A percentile compares a stretch with the other conserved stretches of the same genome.
These are phyloP conservation scores for Calonectria crousiana DNA, from an alignment of 2,329 filamentous ascomycete genomes.

Conservation along the genomic window DNA sequence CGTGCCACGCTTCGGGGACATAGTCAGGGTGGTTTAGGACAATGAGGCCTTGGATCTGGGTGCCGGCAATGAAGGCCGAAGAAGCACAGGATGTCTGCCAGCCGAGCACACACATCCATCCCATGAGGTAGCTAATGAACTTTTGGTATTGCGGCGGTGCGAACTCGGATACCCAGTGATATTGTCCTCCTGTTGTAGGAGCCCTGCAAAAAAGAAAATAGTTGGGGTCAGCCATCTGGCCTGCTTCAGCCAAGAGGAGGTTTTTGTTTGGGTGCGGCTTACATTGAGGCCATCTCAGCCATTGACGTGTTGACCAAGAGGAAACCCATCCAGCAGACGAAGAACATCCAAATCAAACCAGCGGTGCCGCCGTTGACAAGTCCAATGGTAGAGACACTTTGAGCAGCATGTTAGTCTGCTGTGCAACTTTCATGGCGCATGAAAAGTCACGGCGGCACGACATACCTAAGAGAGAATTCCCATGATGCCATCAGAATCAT, in stretches of 20 bases:
- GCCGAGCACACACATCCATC: slow-evolving; percentile 59
- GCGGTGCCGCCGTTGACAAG: slow-evolving; percentile 58
- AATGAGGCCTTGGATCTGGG: slow-evolving; percentile 58
- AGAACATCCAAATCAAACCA: slow-evolving; percentile 60
- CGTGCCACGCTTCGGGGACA: slow-evolving; percentile 33
- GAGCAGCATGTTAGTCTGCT: background rate
- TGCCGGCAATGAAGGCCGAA: slow-evolving; percentile 56
- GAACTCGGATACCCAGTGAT: slow-evolving; percentile 70
- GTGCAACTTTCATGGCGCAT: rapidly evolving
- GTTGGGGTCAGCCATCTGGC: background rate
- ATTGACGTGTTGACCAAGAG: slow-evolving; percentile 55
- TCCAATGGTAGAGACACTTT: slow-evolving; percentile 37
- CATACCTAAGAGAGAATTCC: slow-evolving; percentile 55
- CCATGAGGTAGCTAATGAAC: slow-evolving; percentile 64
- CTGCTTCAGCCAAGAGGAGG: background rate
- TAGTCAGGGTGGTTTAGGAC: slow-evolving; percentile 46
- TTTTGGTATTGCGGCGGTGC: slow-evolving; percentile 61
- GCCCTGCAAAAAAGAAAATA: slow-evolving; percentile 44
- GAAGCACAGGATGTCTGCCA: slow-evolving; percentile 59
- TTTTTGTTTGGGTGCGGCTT: background rate
- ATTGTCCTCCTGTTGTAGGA: slow-evolving; percentile 69
- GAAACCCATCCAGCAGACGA: slow-evolving; percentile 55
- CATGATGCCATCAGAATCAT: slow-evolving; percentile 59
- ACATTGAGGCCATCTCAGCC: slow-evolving; percentile 64
- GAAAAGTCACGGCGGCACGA: rapidly evolving